Base-by-base conservation (phyloP, 306 rosid genomes). In the Pterocarpus santalinus region DNA sequence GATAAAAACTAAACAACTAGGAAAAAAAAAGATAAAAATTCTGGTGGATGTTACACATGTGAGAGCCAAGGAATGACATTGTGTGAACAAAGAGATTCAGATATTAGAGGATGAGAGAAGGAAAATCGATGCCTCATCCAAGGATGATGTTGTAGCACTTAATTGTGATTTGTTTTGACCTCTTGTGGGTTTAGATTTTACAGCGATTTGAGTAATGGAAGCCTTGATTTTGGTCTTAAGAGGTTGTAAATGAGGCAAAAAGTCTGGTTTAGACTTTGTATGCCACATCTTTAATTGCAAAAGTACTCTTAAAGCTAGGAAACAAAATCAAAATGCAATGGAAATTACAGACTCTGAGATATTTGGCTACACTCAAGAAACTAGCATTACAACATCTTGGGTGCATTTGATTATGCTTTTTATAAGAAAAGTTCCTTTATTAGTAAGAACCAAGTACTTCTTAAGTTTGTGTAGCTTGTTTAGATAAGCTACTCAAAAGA, bases 171-270 rank as follows among this genome's bases (percentile, higher is more conserved):
- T 86, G 11, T 72, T 83, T 58, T 70, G 69, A 77, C 53, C 73
- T 39, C 81, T 62, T 77, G 51, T 80, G 79, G 55, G 38, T 66
- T 84, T 84, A 56, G 94, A 78, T 80, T 78, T 89, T 73, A 49
- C 75, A 79, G 88, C 86, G 72, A 84, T 86, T 70, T 61, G 85
- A 13, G 75, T 74, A 17, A 81, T 76, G 55, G 83, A 69, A 73
- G 80, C 85, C 89, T 81, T 84, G 36, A 80, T 56, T 16, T 82
- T 75, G 77, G 80, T 78, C 88, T 90, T 92, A 85, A 86, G 75
- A 80, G 91, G 91, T 97, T 91, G 89, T 69, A 74, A 73, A 74
- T 16, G 85, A 49, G 68, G 65, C 64, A 16, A 56, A 56, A 61
- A 69, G 38, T 79, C 80, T 65, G 69, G 47, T 36, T 80, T 46